phyloP scores from a whole-genome alignment of 2,329 filamentous ascomycete genomes.

The Aspergillus clavatus region DNA sequence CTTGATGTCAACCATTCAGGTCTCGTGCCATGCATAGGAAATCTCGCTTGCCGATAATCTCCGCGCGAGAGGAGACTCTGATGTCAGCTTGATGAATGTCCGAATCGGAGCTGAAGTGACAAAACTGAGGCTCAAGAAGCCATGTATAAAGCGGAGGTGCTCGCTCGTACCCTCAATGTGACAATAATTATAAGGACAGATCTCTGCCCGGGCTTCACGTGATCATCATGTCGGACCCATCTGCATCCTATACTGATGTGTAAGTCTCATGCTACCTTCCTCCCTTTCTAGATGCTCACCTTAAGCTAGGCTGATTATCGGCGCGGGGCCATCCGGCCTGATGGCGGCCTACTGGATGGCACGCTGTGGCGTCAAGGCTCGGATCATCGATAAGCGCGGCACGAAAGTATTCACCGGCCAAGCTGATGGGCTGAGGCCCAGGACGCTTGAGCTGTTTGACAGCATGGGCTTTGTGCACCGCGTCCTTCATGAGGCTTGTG shows the following conservation, averaged over 20 bases:
- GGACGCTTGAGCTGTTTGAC: slow-evolving; percentile 54
- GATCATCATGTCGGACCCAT: neutral
- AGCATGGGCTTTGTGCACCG: slow-evolving; percentile 63
- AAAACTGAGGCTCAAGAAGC: no score
- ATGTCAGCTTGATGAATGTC: no score
- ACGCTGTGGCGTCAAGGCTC: slow-evolving; percentile 44
- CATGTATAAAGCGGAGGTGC: no score
- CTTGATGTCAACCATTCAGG: no score
- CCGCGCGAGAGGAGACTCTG: no score
- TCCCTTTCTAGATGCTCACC: neutral
- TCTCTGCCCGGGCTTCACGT: neutral
- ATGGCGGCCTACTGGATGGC: slow-evolving; percentile 48
- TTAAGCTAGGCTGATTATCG: slow-evolving; percentile 36
- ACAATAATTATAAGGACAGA: no score
- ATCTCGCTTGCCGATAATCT: no score
- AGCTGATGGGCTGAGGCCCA: slow-evolving; percentile 14
- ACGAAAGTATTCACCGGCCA: slow-evolving; percentile 31
- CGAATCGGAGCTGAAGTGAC: no score
- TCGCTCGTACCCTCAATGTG: no score
- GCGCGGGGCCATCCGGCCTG: slow-evolving; percentile 48
- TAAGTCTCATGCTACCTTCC: neutral
- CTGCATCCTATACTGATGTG: slow-evolving; percentile 9
- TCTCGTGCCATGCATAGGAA: no score
- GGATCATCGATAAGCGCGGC: slow-evolving; percentile 45
- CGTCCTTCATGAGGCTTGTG: slow-evolving; percentile 61